Evolutionary conservation across 2,329 filamentous ascomycete species (phyloP).

Genomic region (Fusarium sp.): DNA sequence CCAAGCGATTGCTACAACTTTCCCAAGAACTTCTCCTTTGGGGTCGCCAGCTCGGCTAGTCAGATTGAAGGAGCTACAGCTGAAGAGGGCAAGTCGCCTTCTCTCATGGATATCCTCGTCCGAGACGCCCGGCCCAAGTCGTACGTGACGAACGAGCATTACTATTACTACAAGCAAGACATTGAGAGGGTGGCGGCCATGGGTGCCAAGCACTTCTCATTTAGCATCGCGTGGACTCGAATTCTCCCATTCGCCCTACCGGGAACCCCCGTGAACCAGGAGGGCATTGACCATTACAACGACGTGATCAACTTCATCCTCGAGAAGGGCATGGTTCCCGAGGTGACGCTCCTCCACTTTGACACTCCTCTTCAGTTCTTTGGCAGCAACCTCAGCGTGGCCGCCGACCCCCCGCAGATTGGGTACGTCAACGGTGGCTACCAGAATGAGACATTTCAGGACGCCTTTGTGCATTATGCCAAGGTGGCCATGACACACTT

Average conservation of each 20-base stretch:
- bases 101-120: slow-evolving; percentile 56
- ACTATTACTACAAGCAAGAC: slow-evolving; percentile 68
- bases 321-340: slow-evolving; percentile 61
- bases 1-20: slow-evolving; percentile 63
- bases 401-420: slow-evolving; percentile 42
- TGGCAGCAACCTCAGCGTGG: slow-evolving; percentile 46
- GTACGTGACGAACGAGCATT: slow-evolving; percentile 61
- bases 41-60: slow-evolving; percentile 61
- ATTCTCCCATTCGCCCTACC: slow-evolving; percentile 64
- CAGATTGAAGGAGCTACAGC: slow-evolving; percentile 60
- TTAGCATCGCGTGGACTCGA: slow-evolving; percentile 64
- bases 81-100: slow-evolving; percentile 56
- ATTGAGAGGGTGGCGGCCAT: slow-evolving; percentile 64
- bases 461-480: slow-evolving; percentile 65
- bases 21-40: slow-evolving; percentile 58
- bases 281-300: slow-evolving; percentile 65
- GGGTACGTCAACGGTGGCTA: slow-evolving; percentile 57
- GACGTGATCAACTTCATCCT: slow-evolving; percentile 63
- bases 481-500: slow-evolving; percentile 64
- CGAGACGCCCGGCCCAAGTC: slow-evolving; percentile 41
- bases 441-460: slow-evolving; percentile 59
- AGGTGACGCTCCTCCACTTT: slow-evolving; percentile 62
- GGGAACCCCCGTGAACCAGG: slow-evolving; percentile 62
- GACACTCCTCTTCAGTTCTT: slow-evolving; percentile 59
- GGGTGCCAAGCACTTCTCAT: slow-evolving; percentile 63